phyloP scores from a whole-genome alignment of 768 basidiomycete species.

The Chlorophyllum brunneum region DNA sequence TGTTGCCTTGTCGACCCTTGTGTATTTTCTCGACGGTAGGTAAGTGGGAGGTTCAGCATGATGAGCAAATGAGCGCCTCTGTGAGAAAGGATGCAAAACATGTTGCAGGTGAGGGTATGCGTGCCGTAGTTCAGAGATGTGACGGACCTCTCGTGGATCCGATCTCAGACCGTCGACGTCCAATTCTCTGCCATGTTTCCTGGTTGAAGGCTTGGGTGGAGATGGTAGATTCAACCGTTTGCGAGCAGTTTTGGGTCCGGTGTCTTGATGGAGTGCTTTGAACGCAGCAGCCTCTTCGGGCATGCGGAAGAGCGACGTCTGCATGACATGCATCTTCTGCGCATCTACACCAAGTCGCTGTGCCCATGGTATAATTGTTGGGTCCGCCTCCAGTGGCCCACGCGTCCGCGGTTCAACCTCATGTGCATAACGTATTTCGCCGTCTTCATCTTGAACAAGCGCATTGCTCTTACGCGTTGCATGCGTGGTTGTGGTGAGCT shows the following conservation, averaged over 20 bases:
- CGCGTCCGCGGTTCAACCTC: conserved; percentile 39
- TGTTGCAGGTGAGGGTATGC: conserved; percentile 1
- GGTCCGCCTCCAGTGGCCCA: conserved; percentile 30
- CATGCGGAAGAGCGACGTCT: conserved; percentile 77
- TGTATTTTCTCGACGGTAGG: conserved; percentile 77
- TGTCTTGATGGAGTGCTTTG: conserved; percentile 45
- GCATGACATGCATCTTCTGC: conserved; percentile 92
- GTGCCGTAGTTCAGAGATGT: conserved; percentile 8
- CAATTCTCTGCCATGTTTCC: conserved; percentile 78
- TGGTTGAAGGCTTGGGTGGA: conserved; percentile 38
- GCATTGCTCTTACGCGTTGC: conserved; percentile 35
- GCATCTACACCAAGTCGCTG: conserved; percentile 74
- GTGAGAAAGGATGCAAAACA: conserved; percentile 1
- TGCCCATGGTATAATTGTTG: conserved; percentile 66
- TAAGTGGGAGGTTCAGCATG: conserved; percentile 63
- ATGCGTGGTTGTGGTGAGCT: conserved; percentile 23
- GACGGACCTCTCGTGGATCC: conserved; percentile 58
- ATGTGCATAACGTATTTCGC: conserved; percentile 42
- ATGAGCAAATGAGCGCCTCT: conserved; percentile 81
- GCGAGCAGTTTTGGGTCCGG: conserved; percentile 23
- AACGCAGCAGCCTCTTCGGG: conserved; percentile 71
- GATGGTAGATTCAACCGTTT: conserved; percentile 30
- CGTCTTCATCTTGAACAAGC: conserved; percentile 52
- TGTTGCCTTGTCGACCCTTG: conserved; percentile 63
- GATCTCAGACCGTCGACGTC: conserved; percentile 64